Evolutionary conservation across 352 stramenopile species (phyloP).

Genomic region (Phytopythium kandeliae): DNA sequence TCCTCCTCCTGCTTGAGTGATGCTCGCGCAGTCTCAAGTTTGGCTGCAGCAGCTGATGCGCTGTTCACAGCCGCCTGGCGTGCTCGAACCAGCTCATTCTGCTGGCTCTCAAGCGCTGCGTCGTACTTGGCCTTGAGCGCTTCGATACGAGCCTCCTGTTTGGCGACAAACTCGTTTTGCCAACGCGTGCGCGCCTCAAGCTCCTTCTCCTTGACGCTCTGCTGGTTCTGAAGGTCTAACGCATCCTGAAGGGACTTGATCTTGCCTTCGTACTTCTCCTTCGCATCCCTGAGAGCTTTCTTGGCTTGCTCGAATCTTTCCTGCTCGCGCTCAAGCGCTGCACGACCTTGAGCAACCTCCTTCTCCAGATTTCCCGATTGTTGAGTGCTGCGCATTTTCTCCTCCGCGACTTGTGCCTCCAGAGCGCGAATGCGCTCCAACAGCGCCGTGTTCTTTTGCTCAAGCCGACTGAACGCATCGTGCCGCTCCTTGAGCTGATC

Average conservation of each 20-base stretch:
- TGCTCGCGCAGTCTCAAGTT: constrained; percentile 38
- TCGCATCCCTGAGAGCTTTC: constrained; percentile 21
- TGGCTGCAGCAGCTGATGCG: constrained; percentile 33
- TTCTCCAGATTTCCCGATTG: constrained; percentile 40
- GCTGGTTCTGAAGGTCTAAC: constrained; percentile 39
- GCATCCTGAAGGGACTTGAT: constrained; percentile 38
- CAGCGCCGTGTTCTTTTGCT: constrained; percentile 39
- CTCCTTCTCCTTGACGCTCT: constrained; percentile 49
- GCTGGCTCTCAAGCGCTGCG: constrained; percentile 47
- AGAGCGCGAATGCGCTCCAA: constrained; percentile 25
- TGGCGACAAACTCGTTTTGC: constrained; percentile 64
- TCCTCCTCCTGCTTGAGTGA: constrained; percentile 39
- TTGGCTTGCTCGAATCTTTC: constrained; percentile 26
- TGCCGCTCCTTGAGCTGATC: constrained; percentile 62
- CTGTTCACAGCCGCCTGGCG: constrained; percentile 45
- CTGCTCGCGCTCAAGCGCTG: constrained; percentile 46
- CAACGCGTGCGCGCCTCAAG: constrained; percentile 50
- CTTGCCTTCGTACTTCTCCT: constrained; percentile 46
- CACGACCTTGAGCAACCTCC: constrained; percentile 38
- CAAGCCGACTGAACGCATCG: constrained; percentile 37
- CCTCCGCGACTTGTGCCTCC: constrained; percentile 31
- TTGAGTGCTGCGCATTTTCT: constrained; percentile 38
- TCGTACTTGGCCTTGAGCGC: constrained; percentile 70
- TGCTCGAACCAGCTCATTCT: constrained; percentile 41
- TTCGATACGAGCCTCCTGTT: constrained; percentile 68